Evolutionary conservation across 2,329 filamentous ascomycete genomes (phyloP), one percentile per base, ranked within the genome.

Genomic region (Aphanoascus verrucosus): DNA sequence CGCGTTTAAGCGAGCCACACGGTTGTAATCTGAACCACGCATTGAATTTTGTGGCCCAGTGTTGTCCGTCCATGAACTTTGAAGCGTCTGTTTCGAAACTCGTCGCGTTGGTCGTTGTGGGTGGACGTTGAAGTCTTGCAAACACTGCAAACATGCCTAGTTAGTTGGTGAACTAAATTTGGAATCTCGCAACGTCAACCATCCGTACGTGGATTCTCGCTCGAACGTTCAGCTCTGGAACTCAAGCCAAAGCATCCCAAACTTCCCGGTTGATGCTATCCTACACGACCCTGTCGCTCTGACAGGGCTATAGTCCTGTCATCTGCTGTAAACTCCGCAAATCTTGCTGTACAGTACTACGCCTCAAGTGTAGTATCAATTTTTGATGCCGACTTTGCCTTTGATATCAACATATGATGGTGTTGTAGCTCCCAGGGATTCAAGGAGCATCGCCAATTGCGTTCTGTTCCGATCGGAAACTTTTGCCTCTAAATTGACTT

Each of bases 141-240:
- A 48, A 48, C 45, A 48, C 12, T 9, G 8, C 45, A 49, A 49
- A 49, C 46, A 15, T 9, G 46, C 46, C 46, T 15, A n/a, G n/a
- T n/a, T n/a, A n/a, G n/a, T n/a, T n/a, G n/a, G n/a, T n/a, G n/a
- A n/a, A n/a, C n/a, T n/a, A 28, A 46, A 19, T 15, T 28, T 6
- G 45, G 46, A 23, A 38, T 40, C 8, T 34, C 35, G 11, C 34
- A 40, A 31, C 46, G 14, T 28, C 46, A 40, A 49, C 34, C 34
- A 17, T 49, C 34, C n/a, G 23, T 37, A 31, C 5, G 20, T n/a
- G 19, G 8, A 11, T n/a, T n/a, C 28, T 48, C 45, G 5, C 3
- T 19, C 17, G 2, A 11, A 5, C 32, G 23, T 23, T 14, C 31
- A 48, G 37, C 45, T 17, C 20, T 46, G 43, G 43, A 46, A 46